A percentile compares a stretch with the other conserved stretches of the same genome.
Conservation (phyloP, 2,329 filamentous ascomycete species). For the Phaeosphaeriaceae sp. region DNA sequence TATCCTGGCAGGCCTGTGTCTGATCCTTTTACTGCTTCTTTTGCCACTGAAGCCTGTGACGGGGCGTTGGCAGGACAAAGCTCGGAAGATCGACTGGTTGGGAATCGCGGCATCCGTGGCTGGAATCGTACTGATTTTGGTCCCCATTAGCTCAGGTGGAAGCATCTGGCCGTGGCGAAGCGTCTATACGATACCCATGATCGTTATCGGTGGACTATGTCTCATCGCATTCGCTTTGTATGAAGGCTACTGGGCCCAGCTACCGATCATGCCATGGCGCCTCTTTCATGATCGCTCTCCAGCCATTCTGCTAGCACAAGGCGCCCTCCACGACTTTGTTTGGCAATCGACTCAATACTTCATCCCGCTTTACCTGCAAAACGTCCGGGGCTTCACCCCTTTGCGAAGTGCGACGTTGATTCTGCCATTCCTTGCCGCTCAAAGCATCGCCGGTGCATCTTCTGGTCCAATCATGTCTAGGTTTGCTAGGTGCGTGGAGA, state of each 20-base stretch:
- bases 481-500: constrained; percentile 17
- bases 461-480: constrained; percentile 28
- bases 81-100: constrained; percentile 6
- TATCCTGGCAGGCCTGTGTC: neutral
- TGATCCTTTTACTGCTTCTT: neutral
- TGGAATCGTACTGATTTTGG: constrained; percentile 3
- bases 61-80: constrained; percentile 5
- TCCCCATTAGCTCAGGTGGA: constrained; percentile 8
- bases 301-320: constrained; percentile 2
- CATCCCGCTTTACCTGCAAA: constrained; percentile 35
- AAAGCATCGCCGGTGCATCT: constrained; percentile 21
- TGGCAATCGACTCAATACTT: constrained; percentile 58
- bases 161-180: constrained; percentile 7
- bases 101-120: constrained; percentile 1
- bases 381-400: constrained; percentile 27
- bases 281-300: constrained; percentile 1
- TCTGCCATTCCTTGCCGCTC: constrained; percentile 30
- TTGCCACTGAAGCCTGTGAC: constrained; percentile 3
- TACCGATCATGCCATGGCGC: constrained; percentile 7
- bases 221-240: constrained; percentile 8
- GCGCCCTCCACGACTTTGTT: constrained; percentile 50
- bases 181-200: constrained; percentile 6
- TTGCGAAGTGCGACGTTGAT: constrained; percentile 31
- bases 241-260: constrained; percentile 1
- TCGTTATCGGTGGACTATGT: constrained; percentile 7